Percentiles rank a stretch among this genome's conserved stretches.
Evolutionary conservation across 257 asterid species (phyloP).

Genomic region (Scutellaria galericulata): DNA sequence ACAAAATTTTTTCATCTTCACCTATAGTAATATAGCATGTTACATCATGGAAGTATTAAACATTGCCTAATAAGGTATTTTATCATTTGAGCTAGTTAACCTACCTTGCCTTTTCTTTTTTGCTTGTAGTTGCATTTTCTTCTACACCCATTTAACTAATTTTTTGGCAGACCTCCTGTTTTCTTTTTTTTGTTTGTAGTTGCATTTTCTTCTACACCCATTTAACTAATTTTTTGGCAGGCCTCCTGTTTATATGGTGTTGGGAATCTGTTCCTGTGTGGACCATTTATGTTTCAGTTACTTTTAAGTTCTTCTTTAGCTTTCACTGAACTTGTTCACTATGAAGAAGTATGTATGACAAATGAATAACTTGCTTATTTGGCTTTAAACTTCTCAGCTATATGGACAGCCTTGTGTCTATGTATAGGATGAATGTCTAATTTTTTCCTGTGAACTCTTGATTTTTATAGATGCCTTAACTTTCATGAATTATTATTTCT

Average conservation of each 20-base stretch:
- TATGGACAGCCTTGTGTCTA: neutral
- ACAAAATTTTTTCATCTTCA: neutral
- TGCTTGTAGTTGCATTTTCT: slow-evolving; percentile 19
- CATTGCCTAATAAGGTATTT: slow-evolving; percentile 2
- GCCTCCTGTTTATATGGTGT: slow-evolving; percentile 7
- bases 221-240: neutral
- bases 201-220: slow-evolving; percentile 4
- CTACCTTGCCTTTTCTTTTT: neutral
- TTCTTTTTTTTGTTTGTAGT: neutral
- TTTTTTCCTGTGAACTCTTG: neutral
- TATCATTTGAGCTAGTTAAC: neutral
- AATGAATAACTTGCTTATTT: slow-evolving; percentile 12
- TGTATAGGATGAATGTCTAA: neutral
- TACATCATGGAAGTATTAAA: slow-evolving; percentile 10
- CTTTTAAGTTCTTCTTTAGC: neutral
- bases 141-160: neutral
- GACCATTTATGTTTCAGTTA: neutral
- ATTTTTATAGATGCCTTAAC: neutral
- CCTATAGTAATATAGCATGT: slow-evolving; percentile 27
- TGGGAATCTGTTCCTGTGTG: neutral
- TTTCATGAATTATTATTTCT: neutral
- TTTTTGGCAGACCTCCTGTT: neutral
- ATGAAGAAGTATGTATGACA: neutral
- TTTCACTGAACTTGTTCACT: slow-evolving; percentile 6
- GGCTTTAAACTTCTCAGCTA: neutral